These are phyloP conservation scores for Cynara cardunculus DNA, from an alignment of 129 eudicot genomes.

Conservation along the genomic window DNA sequence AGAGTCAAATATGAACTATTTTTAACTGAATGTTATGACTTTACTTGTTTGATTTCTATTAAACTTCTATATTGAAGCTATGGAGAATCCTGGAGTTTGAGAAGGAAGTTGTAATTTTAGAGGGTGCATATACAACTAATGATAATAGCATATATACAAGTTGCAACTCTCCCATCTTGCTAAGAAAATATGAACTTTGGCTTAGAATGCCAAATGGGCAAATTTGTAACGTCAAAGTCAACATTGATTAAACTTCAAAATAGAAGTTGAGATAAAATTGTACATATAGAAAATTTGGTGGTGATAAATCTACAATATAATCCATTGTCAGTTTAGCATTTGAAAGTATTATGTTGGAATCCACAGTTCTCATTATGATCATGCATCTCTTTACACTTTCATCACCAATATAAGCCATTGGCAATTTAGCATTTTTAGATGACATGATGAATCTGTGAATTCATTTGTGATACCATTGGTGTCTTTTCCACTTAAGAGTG, in stretches of 20 bases:
- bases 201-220: background rate
- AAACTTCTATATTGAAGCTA: background rate
- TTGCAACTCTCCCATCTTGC: background rate
- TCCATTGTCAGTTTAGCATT: background rate
- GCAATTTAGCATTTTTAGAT: background rate
- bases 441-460: background rate
- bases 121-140: background rate
- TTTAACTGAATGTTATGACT: background rate
- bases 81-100: background rate
- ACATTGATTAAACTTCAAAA: background rate
- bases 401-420: background rate
- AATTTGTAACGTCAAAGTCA: background rate
- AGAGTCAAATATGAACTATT: background rate
- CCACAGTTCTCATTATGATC: background rate
- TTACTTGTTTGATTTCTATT: background rate
- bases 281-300: background rate
- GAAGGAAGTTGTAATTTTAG: background rate
- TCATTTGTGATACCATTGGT: background rate
- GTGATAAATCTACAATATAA: background rate
- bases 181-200: background rate
- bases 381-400: background rate
- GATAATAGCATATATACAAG: background rate
- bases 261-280: background rate
- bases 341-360: background rate
- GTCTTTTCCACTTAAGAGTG: background rate